Conservation (phyloP, 2,329 filamentous ascomycete species). For the Penicillium crustosum region DNA sequence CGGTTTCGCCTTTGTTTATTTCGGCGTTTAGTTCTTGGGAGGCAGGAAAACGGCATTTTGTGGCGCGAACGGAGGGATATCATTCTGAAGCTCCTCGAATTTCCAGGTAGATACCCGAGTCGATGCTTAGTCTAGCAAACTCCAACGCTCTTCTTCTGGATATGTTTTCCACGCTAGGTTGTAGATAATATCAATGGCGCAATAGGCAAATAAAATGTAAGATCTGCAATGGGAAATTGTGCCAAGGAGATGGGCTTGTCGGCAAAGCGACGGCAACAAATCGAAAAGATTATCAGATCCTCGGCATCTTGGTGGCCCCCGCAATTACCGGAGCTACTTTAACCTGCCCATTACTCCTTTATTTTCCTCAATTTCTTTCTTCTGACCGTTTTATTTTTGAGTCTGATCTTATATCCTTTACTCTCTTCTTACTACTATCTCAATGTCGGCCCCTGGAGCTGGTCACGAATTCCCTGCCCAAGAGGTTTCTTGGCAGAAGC, state of each 20-base stretch:
- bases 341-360: constrained; percentile 9
- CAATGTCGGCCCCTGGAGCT: constrained; percentile 55
- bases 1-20: constrained; percentile 36
- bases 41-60: constrained; percentile 43
- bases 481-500: constrained; percentile 80
- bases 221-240: constrained; percentile 2
- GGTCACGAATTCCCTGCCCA: constrained; percentile 77
- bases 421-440: constrained; percentile 9
- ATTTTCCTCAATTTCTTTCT: constrained; percentile 1
- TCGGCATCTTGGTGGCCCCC: constrained; percentile 21
- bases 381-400: neutral
- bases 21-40: constrained; percentile 31
- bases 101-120: constrained; percentile 52
- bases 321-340: constrained; percentile 23
- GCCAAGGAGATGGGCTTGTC: constrained; percentile 14
- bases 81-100: constrained; percentile 50
- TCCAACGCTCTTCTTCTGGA: constrained; percentile 34
- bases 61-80: constrained; percentile 43
- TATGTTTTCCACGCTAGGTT: constrained; percentile 1
- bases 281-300: constrained; percentile 26
- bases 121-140: constrained; percentile 48
- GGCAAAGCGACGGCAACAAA: constrained; percentile 21
- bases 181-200: neutral
- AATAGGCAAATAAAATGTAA: no score
- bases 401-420: neutral